A percentile compares a stretch with the other conserved stretches of the same genome.
phyloP scores from a whole-genome alignment of 805 yeast species.

The Candida ortonii region DNA sequence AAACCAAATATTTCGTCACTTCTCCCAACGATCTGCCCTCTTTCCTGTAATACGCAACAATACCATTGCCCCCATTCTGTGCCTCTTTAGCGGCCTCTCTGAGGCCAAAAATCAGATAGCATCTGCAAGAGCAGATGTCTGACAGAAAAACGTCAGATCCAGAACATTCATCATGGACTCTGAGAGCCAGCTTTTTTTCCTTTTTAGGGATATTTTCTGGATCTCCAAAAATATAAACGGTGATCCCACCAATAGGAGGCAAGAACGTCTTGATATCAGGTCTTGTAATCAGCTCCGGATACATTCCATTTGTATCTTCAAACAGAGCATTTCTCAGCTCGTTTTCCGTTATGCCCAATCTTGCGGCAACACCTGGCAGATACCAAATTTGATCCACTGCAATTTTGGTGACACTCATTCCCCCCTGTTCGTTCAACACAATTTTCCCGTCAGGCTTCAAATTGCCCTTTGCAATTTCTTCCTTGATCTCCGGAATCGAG shows the following conservation, averaged over 20 bases:
- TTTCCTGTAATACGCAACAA: slow-evolving; percentile 63
- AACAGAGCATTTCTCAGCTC: slow-evolving; percentile 58
- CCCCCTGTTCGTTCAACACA: slow-evolving; percentile 59
- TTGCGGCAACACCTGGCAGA: slow-evolving; percentile 64
- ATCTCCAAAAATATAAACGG: slow-evolving; percentile 65
- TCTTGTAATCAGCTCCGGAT: slow-evolving; percentile 65
- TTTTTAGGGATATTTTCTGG: slow-evolving; percentile 54
- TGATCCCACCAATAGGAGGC: slow-evolving; percentile 69
- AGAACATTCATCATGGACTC: slow-evolving; percentile 69
- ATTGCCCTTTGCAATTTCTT: slow-evolving; percentile 52
- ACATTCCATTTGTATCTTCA: slow-evolving; percentile 70
- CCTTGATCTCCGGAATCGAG: slow-evolving; percentile 56
- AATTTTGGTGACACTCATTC: slow-evolving; percentile 57
- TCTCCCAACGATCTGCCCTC: slow-evolving; percentile 72
- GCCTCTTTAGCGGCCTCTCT: slow-evolving; percentile 69
- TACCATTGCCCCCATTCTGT: slow-evolving; percentile 63
- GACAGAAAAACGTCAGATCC: slow-evolving; percentile 70
- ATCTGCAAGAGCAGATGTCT: slow-evolving; percentile 69
- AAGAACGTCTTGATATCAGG: slow-evolving; percentile 63
- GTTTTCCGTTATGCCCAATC: slow-evolving; percentile 54
- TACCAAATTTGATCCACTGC: slow-evolving; percentile 75
- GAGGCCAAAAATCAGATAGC: slow-evolving; percentile 63
- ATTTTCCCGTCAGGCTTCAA: slow-evolving; percentile 57
- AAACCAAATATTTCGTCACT: slow-evolving; percentile 65
- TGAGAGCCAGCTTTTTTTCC: slow-evolving; percentile 48